Evolutionary conservation across 208 protist species (phyloP).

Genomic region (Leishmania arabica): DNA sequence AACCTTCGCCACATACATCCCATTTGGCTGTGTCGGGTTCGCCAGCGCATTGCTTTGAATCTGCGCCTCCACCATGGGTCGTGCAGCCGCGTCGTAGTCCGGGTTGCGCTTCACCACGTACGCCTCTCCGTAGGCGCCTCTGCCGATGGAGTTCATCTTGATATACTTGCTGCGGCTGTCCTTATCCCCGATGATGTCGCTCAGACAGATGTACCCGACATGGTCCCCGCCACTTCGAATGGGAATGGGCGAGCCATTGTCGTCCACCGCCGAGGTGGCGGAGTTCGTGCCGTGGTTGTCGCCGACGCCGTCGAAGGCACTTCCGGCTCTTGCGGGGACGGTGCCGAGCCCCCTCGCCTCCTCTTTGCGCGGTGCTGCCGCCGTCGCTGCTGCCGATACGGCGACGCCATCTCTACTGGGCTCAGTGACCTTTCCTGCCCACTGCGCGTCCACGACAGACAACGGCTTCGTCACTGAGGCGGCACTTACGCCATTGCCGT

Average conservation of each 20-base stretch:
- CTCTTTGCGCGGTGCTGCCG: not conserved
- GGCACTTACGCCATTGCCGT: not conserved
- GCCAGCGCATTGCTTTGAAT: constrained; percentile 31
- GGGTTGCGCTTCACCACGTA: constrained; percentile 77
- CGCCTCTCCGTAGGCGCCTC: constrained; percentile 92
- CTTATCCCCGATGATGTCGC: constrained; percentile 31
- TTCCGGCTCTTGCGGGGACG: not conserved
- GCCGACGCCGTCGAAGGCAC: not conserved
- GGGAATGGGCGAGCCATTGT: constrained; percentile 26
- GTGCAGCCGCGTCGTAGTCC: constrained; percentile 34
- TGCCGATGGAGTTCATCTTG: constrained; percentile 76
- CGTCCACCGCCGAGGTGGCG: not conserved
- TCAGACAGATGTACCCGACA: constrained; percentile 35
- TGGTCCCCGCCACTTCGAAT: not conserved
- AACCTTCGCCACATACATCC: constrained; percentile 82
- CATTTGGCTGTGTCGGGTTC: constrained; percentile 36
- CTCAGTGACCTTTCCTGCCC: not conserved
- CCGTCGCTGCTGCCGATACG: not conserved
- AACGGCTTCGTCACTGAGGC: not conserved
- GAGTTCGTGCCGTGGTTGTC: not conserved
- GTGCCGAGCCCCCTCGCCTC: not conserved
- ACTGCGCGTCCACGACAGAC: not conserved
- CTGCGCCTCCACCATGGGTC: constrained; percentile 35
- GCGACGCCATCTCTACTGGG: not conserved
- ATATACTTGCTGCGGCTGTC: constrained; percentile 54